phyloP scores from a whole-genome alignment of 495 filamentous ascomycete species.

The Penicillium macrosclerotiorum region DNA sequence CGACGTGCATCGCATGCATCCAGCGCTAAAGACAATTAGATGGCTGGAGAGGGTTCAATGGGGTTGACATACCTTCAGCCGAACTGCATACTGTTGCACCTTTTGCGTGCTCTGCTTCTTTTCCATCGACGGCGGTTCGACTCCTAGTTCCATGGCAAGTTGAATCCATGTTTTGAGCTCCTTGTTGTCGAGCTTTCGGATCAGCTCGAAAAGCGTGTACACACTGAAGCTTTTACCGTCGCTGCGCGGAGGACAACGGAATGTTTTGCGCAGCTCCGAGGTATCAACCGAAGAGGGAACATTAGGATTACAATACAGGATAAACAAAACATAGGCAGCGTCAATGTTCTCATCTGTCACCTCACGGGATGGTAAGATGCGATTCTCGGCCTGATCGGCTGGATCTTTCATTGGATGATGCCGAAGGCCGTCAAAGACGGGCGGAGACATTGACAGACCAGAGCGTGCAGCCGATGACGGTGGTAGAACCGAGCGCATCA shows the following conservation, averaged over 20 bases:
- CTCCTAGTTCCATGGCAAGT: constrained; percentile 82
- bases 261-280: constrained; percentile 71
- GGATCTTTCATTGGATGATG: constrained; percentile 34
- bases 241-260: constrained; percentile 82
- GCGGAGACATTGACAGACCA: constrained; percentile 44
- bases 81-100: constrained; percentile 94
- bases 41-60: neutral
- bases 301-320: constrained; percentile 87
- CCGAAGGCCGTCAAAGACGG: constrained; percentile 34
- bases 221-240: constrained; percentile 91
- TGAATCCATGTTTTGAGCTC: constrained; percentile 97
- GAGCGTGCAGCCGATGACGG: constrained; percentile 30
- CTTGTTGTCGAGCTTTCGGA: constrained; percentile 76
- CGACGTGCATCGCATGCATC: constrained; percentile 98
- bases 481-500: constrained; percentile 30
- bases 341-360: constrained; percentile 76
- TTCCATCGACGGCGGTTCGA: constrained; percentile 78
- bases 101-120: constrained; percentile 95
- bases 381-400: constrained; percentile 34
- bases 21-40: constrained; percentile 62
- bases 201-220: constrained; percentile 76
- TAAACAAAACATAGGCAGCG: constrained; percentile 82
- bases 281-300: constrained; percentile 71
- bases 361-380: constrained; percentile 62
- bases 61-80: constrained; percentile 69